Base-by-base conservation (phyloP, 2,329 filamentous ascomycete genomes). In the Fusarium falciforme region DNA sequence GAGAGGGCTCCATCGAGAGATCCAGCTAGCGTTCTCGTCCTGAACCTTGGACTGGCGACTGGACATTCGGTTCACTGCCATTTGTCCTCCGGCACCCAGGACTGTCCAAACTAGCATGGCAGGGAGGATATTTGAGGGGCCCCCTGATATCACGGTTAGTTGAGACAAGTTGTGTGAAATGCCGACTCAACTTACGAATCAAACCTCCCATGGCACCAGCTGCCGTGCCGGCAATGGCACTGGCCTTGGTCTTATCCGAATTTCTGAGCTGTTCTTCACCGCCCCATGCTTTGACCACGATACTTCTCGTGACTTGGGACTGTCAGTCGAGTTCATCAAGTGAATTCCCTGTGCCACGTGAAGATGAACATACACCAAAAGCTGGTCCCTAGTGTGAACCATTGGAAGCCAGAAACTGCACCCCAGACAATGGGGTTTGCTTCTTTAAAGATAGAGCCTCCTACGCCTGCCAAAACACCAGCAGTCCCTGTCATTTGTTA, bases 301-400 rank as follows among this genome's bases (percentile, higher is more conserved):
- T 78, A 20, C 82, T 81, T 73, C 87, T 84, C 4, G 88, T 85
- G 22, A 87, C 89, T 91, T 66, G 12, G 36, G 40, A 16, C 9
- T 31, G 64, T 79, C 33, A 78, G 71, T 55, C 62, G 5, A 38
- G 25, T 22, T 29, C 5, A 14, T 29, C 9, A 20, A 44, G 22
- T 9, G 14, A 44, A 22, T 35, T 27, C 7, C 6, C 25, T 31
- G 20, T 29, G 22, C 12, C 25, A 67, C 29, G 29, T 61, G 38
- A 36, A 27, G 20, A 17, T 36, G 2, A 47, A 83, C 89, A 79
- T 85, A 91, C 93, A 92, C 87, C 92, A 96, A 80, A 92, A 98
- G 17, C 90, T 93, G 55, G 89, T 90, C 38, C 94, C 94, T 42
- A 97, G 87, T 47, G 90, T 88, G 82, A 94, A 94, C 90, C 94